Percentiles rank a stretch among this genome's conserved stretches.
Evolutionary conservation across 73 alveolate genomes (phyloP).

Genomic region (Tetrahymena malaccensis): DNA sequence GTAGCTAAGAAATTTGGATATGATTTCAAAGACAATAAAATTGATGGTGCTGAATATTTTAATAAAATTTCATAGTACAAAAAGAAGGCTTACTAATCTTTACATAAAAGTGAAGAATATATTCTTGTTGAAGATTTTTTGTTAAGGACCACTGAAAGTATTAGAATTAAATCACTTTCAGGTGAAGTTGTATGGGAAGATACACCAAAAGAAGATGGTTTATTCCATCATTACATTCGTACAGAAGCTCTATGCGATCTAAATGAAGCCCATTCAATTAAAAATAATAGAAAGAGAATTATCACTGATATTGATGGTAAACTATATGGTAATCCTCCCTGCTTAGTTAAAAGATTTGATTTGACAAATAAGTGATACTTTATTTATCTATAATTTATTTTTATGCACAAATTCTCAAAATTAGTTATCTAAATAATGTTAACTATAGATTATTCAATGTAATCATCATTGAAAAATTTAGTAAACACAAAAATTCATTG

Average conservation of each 20-base stretch:
- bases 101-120: not conserved
- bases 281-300: not conserved
- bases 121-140: not conserved
- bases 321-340: not conserved
- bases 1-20: not conserved
- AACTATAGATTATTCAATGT: too few relatives aligned
- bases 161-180: not conserved
- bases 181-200: not conserved
- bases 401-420: not conserved
- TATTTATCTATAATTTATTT: too few relatives aligned
- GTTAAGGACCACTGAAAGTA: not conserved
- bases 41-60: not conserved
- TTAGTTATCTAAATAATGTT: too few relatives aligned
- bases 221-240: not conserved
- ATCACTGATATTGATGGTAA: not conserved
- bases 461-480: too few relatives aligned
- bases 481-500: too few relatives aligned
- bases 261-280: not conserved
- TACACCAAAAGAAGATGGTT: not conserved
- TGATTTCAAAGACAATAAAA: not conserved
- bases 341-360: not conserved
- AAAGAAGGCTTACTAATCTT: not conserved
- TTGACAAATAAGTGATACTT: not conserved
- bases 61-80: not conserved
- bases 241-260: not conserved